phyloP scores from a whole-genome alignment of 345 rosid species.

The Ailanthus altissimus region DNA sequence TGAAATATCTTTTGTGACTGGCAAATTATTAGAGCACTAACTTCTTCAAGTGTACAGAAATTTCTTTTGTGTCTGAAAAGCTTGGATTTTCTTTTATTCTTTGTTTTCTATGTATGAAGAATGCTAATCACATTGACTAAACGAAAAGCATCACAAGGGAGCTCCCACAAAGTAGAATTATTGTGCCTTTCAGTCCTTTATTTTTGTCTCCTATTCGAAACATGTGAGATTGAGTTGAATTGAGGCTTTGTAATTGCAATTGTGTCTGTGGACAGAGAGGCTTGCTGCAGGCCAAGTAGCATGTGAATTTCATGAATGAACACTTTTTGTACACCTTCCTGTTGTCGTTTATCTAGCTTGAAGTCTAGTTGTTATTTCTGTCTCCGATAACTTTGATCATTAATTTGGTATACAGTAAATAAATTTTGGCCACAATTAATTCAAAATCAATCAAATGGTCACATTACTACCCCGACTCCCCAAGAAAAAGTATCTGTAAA shows the following conservation, averaged over 20 bases:
- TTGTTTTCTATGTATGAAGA: not conserved
- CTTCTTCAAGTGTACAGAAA: not conserved
- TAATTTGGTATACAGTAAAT: not conserved
- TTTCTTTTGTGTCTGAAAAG: not conserved
- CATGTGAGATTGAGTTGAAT: not conserved
- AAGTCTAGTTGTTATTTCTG: not conserved
- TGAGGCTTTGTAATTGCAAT: not conserved
- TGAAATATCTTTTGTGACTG: not conserved
- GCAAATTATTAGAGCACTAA: not conserved
- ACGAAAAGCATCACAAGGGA: not conserved
- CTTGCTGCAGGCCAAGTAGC: conserved; percentile 1
- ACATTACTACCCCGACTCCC: too few species aligned
- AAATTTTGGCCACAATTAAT: not conserved
- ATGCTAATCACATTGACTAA: conserved; percentile 1
- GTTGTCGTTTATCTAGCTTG: not conserved
- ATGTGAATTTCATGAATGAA: not conserved
- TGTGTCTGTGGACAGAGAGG: conserved; percentile 1
- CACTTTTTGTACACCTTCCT: not conserved
- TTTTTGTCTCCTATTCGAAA: not conserved
- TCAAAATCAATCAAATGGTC: not conserved
- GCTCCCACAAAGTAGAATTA: not conserved
- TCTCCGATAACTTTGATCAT: not conserved
- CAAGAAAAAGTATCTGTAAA: not conserved
- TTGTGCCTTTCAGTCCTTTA: not conserved
- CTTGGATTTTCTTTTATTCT: not conserved